A percentile compares a stretch with the other conserved stretches of the same genome.
These are phyloP conservation scores for Diaporthe sp. DNA, from an alignment of 2,329 filamentous ascomycete genomes.

Conservation along the genomic window DNA sequence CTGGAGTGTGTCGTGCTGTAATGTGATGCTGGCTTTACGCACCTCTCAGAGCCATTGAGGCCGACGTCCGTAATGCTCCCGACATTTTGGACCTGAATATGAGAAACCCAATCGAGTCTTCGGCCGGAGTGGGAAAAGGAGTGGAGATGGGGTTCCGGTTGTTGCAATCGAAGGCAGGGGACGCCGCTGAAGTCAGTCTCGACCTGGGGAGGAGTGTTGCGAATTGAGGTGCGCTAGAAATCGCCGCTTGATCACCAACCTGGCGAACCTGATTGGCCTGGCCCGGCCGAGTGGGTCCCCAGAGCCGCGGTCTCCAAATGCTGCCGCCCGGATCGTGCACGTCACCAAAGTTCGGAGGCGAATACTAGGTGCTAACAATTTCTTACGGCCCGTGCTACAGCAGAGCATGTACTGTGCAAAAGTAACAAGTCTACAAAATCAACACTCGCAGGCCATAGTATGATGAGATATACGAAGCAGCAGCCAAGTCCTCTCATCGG, in stretches of 20 bases:
- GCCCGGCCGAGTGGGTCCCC: neutral
- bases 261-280: conserved; percentile 30
- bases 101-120: neutral
- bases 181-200: neutral
- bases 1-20: conserved; percentile 17
- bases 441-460: no score
- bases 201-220: conserved; percentile 1
- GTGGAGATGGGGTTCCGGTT: neutral
- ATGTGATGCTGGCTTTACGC: conserved; percentile 39
- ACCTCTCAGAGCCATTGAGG: conserved; percentile 65
- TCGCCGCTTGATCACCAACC: conserved; percentile 34
- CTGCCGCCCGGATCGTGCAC: conserved; percentile 18
- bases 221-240: conserved; percentile 28
- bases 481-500: no score
- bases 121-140: neutral
- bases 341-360: conserved; percentile 23
- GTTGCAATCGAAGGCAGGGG: neutral
- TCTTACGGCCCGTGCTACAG: neutral
- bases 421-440: neutral
- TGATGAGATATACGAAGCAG: neutral
- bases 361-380: conserved; percentile 25
- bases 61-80: conserved; percentile 60
- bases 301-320: neutral
- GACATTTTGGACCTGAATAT: conserved; percentile 52
- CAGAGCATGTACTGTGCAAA: neutral